Conservation (phyloP, 768 basidiomycete genomes). For the Tricholoma furcatifolium region DNA sequence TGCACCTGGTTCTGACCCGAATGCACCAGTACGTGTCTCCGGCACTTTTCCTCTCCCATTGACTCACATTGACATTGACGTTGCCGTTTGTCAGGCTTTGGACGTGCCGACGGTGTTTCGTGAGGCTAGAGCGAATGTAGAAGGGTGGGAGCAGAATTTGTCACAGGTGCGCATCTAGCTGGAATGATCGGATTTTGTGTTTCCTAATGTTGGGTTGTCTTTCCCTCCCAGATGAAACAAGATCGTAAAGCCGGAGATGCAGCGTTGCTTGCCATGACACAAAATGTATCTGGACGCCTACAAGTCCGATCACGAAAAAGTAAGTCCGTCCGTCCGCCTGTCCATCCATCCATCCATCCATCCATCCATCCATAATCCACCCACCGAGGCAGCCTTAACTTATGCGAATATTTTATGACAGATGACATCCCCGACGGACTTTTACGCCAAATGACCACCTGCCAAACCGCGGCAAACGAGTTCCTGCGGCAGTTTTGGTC, state of each 20-base stretch:
- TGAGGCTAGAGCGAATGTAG: constrained; percentile 45
- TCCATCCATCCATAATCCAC: constrained; percentile 8
- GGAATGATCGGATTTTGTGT: not conserved
- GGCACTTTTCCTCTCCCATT: not conserved
- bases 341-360: too few relatives aligned
- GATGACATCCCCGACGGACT: constrained; percentile 80
- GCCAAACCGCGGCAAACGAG: constrained; percentile 92
- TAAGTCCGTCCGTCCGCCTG: constrained; percentile 33
- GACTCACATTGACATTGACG: not conserved
- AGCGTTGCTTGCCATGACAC: constrained; percentile 73
- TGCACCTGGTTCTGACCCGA: constrained; percentile 25
- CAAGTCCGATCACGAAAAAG: constrained; percentile 68
- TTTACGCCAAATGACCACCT: constrained; percentile 81
- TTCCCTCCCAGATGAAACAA: constrained; percentile 52
- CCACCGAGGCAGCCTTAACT: not conserved
- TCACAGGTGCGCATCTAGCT: constrained; percentile 45
- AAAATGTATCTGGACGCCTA: constrained; percentile 71
- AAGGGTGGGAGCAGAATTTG: constrained; percentile 58
- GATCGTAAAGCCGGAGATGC: constrained; percentile 68
- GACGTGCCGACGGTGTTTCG: constrained; percentile 48
- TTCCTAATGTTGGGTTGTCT: not conserved
- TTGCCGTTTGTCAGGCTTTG: constrained; percentile 31
- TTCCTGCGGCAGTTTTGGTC: constrained; percentile 97
- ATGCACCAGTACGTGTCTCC: constrained; percentile 30
- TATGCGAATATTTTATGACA: constrained; percentile 28